Evolutionary conservation across 2,329 filamentous ascomycete genomes (phyloP).

Genomic region (Blastomyces emzantsi): DNA sequence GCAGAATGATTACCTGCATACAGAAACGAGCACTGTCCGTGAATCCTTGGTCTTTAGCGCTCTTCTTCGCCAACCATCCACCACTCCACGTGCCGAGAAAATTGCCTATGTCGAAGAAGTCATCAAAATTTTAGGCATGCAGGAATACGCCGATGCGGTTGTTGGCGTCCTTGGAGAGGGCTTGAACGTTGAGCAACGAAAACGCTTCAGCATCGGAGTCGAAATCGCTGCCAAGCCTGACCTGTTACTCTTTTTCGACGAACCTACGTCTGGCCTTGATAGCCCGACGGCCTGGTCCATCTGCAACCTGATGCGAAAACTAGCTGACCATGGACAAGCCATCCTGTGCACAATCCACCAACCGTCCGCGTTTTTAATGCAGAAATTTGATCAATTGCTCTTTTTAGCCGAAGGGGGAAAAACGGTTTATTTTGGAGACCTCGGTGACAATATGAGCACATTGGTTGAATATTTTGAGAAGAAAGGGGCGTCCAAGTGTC

Average conservation of each 20-base stretch:
- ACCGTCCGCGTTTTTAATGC: slow-evolving; percentile 90
- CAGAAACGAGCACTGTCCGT: slow-evolving; percentile 74
- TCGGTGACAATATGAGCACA: slow-evolving; percentile 51
- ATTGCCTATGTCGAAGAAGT: slow-evolving; percentile 82
- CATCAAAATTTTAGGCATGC: slow-evolving; percentile 86
- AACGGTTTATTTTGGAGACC: slow-evolving; percentile 61
- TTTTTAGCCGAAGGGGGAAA: slow-evolving; percentile 57
- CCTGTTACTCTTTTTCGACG: slow-evolving; percentile 83
- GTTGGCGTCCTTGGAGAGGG: slow-evolving; percentile 81
- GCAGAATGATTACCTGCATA: slow-evolving; percentile 74
- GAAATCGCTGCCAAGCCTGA: slow-evolving; percentile 88
- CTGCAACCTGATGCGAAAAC: slow-evolving; percentile 74
- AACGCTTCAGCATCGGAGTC: slow-evolving; percentile 84
- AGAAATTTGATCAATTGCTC: slow-evolving; percentile 62
- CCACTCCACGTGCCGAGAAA: slow-evolving; percentile 65
- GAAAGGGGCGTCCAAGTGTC: slow-evolving; percentile 56
- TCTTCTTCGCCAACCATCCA: slow-evolving; percentile 69
- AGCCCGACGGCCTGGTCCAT: slow-evolving; percentile 92
- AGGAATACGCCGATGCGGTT: slow-evolving; percentile 79
- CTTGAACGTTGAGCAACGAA: slow-evolving; percentile 55
- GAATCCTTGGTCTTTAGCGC: slow-evolving; percentile 84
- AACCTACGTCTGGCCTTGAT: slow-evolving; percentile 90
- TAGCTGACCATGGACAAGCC: slow-evolving; percentile 81
- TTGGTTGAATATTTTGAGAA: slow-evolving; percentile 56
- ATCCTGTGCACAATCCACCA: slow-evolving; percentile 96